Conservation (phyloP, 2,329 filamentous ascomycete species). For the Cytospora piceae region DNA sequence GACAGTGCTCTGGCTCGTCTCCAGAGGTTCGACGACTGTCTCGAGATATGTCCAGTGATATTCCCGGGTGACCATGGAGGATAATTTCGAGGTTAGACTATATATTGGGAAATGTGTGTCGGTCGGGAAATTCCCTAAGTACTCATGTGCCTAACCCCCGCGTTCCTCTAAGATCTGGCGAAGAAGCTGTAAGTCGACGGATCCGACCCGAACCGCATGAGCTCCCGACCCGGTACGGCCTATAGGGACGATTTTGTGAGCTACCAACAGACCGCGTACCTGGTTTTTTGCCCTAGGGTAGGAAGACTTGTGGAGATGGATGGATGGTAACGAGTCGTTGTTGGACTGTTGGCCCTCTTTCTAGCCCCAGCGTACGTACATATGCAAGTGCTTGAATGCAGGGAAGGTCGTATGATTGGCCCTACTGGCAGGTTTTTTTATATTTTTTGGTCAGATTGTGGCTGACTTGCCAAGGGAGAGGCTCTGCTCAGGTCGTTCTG, state of each 20-base stretch:
- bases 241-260: conserved; percentile 3
- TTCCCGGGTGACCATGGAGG: conserved; percentile 4
- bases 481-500: conserved; percentile 1
- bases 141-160: conserved; percentile 4
- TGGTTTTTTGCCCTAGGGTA: conserved; percentile 12
- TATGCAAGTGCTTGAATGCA: conserved; percentile 19
- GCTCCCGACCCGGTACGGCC: conserved; percentile 11
- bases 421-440: background rate
- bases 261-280: conserved; percentile 10
- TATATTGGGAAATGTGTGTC: background rate
- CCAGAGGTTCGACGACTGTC: background rate
- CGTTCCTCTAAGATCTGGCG: conserved; percentile 12
- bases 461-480: conserved; percentile 8
- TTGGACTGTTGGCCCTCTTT: background rate
- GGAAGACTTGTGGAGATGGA: conserved; percentile 11
- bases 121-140: background rate
- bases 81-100: background rate
- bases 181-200: conserved; percentile 6
- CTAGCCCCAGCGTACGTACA: conserved; percentile 7
- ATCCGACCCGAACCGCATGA: conserved; percentile 17
- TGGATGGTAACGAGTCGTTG: conserved; percentile 7
- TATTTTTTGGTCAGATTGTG: conserved; percentile 3
- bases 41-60: background rate
- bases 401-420: conserved; percentile 16
- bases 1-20: background rate